These are phyloP conservation scores for Scedosporium apiospermum DNA, from an alignment of 2,329 filamentous ascomycete species.

Conservation along the genomic window DNA sequence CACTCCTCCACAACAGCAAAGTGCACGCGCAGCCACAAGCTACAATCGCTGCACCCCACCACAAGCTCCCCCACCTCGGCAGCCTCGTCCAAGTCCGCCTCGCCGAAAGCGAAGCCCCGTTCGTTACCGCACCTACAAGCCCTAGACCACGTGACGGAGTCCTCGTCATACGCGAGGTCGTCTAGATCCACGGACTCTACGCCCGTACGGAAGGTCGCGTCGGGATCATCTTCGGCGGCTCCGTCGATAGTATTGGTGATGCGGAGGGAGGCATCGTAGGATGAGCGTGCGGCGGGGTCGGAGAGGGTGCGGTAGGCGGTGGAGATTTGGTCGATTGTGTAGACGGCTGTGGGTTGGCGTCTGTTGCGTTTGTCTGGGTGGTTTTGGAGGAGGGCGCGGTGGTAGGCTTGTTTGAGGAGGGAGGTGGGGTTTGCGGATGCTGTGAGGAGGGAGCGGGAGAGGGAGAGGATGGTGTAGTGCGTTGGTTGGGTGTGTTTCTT, in stretches of 20 bases:
- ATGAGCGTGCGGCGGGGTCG: slow-evolving; percentile 32
- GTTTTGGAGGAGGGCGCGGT: slow-evolving; percentile 52
- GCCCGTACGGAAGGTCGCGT: slow-evolving; percentile 40
- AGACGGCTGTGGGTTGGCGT: slow-evolving; percentile 14
- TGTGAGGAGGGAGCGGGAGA: slow-evolving; percentile 37
- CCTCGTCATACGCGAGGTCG: slow-evolving; percentile 47
- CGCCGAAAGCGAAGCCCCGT: slow-evolving; percentile 48
- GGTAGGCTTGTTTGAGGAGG: slow-evolving; percentile 54
- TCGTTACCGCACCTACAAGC: slow-evolving; percentile 56
- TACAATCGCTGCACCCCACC: slow-evolving; percentile 58
- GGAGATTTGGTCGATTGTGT: slow-evolving; percentile 55
- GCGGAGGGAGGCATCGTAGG: slow-evolving; percentile 44
- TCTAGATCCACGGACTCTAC: slow-evolving; percentile 57
- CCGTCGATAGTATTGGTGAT: slow-evolving; percentile 13
- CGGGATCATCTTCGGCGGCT: slow-evolving; percentile 13
- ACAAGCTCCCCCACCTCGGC: slow-evolving; percentile 50
- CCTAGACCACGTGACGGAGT: slow-evolving; percentile 40
- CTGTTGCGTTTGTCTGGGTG: slow-evolving; percentile 50
- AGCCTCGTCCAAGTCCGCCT: slow-evolving; percentile 50
- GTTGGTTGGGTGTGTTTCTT: slow-evolving; percentile 25
- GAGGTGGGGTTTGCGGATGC: slow-evolving; percentile 30
- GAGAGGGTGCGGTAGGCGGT: slow-evolving; percentile 49
- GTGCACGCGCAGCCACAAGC: slow-evolving; percentile 55
- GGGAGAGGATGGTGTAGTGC: slow-evolving; percentile 51
- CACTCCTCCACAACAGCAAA: slow-evolving; percentile 44